Evolutionary conservation across 108 stramenopile genomes (phyloP), one percentile per base, ranked within the genome.

Genomic region (Stephanodiscus triporus): DNA sequence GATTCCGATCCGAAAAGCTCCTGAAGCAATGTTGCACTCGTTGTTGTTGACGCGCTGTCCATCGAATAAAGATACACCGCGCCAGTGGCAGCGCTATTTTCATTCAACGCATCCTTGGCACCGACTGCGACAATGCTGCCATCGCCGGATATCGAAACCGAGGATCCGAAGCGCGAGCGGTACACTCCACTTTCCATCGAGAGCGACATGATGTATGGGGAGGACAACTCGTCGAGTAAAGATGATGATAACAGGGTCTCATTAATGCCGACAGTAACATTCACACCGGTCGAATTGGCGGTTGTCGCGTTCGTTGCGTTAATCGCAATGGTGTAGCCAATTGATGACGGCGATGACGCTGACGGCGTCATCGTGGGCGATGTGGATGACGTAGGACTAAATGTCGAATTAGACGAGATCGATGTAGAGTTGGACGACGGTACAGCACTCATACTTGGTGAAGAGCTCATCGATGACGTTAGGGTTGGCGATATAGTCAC

Each of bases 31-130:
- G 47, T 48, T 43, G 37, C 37, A 30, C 32, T 30, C 17, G 27
- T 57, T 1, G 53, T 4, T 32, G 56, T 29, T 11, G 24, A 4
- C 40, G 9, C 7, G 40, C 40, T 16, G 14, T 34, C 66, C 5
- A 75, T 6, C 20, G 58, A 37, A 24, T 75, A 75, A 23, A 75
- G 23, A 24, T 75, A 75, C 11, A 62, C 75, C 16, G 75, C 75
- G 16, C 75, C 75, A 1, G 75, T 58, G 36, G 66, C 20, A 22
- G 20, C 49, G 8, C 60, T 59, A 24, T n/a, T 30, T 24, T 42
- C 59, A 49, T 75, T 75, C 6, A 38, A 1, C 19, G 66, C 66
- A 65, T 50, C 65, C 42, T 67, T 75, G 7, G 75, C 75, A 4
- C 75, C 75, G 13, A 75, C 60, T 23, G 57, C 59, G 19, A 75